phyloP scores from a whole-genome alignment of 2,329 filamentous ascomycete genomes.

The Fusarium humuli region DNA sequence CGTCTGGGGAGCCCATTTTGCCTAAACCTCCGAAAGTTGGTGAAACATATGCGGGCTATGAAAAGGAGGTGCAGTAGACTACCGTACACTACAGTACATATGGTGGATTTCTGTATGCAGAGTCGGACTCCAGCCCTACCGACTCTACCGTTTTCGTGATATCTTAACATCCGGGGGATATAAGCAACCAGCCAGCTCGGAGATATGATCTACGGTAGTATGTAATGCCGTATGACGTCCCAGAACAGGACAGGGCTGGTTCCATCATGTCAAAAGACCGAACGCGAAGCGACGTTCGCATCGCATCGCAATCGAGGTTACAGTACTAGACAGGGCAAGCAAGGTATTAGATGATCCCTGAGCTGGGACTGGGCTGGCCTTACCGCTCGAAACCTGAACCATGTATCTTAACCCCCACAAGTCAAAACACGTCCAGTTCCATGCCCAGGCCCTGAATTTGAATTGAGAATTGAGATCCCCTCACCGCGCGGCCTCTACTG shows the following conservation, averaged over 20 bases:
- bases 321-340: not conserved
- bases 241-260: not conserved
- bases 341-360: not conserved
- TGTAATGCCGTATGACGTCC: conserved; percentile 2
- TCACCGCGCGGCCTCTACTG: conserved; percentile 33
- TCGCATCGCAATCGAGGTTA: not conserved
- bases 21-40: conserved; percentile 24
- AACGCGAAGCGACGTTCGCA: not conserved
- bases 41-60: conserved; percentile 17
- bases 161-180: not conserved
- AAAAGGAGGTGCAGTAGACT: conserved; percentile 6
- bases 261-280: conserved; percentile 13
- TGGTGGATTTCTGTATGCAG: not conserved
- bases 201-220: not conserved
- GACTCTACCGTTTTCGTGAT: not conserved
- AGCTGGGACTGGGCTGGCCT: not conserved
- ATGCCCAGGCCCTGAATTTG: conserved; percentile 3
- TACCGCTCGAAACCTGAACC: conserved; percentile 6
- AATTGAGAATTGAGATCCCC: conserved; percentile 12
- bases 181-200: not conserved
- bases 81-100: too few relatives aligned
- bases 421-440: conserved; percentile 12
- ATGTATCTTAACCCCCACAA: conserved; percentile 14
- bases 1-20: conserved; percentile 12
- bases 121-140: conserved; percentile 29